Conservation (phyloP, 2,329 filamentous ascomycete species). For the Aspergillus brunneoviolaceus region DNA sequence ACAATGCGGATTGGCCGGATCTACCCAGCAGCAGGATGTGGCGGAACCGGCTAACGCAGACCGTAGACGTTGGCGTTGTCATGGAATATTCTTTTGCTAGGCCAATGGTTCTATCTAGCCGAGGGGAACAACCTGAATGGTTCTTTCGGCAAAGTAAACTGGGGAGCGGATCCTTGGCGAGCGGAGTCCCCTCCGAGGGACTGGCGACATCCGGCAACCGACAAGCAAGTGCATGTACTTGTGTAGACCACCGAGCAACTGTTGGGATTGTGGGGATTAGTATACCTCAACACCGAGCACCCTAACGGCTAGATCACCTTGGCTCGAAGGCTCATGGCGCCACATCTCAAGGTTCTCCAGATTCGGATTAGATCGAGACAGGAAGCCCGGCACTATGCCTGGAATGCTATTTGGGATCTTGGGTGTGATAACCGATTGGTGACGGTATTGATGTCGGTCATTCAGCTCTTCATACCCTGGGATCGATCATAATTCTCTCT, state of each 20-base stretch:
- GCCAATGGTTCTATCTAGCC: not conserved
- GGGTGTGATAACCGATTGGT: too few relatives aligned
- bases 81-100: not conserved
- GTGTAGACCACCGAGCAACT: not conserved
- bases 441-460: too few relatives aligned
- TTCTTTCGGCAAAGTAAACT: slow-evolving; percentile 4
- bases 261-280: not conserved
- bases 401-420: too few relatives aligned
- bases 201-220: not conserved
- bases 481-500: too few relatives aligned
- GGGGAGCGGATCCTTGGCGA: not conserved
- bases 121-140: slow-evolving; percentile 3
- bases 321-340: not conserved
- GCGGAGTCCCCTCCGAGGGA: not conserved
- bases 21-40: not conserved
- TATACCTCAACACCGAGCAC: not conserved
- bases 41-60: not conserved
- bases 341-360: slow-evolving; percentile 6
- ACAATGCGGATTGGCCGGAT: not conserved
- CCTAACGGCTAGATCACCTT: not conserved
- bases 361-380: slow-evolving; percentile 7
- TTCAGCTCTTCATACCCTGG: too few relatives aligned
- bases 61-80: not conserved
- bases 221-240: not conserved
- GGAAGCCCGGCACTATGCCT: not conserved